Evolutionary conservation across 768 basidiomycete genomes (phyloP), one percentile per base, ranked within the genome.

Genomic region (Lactarius hengduanensis): DNA sequence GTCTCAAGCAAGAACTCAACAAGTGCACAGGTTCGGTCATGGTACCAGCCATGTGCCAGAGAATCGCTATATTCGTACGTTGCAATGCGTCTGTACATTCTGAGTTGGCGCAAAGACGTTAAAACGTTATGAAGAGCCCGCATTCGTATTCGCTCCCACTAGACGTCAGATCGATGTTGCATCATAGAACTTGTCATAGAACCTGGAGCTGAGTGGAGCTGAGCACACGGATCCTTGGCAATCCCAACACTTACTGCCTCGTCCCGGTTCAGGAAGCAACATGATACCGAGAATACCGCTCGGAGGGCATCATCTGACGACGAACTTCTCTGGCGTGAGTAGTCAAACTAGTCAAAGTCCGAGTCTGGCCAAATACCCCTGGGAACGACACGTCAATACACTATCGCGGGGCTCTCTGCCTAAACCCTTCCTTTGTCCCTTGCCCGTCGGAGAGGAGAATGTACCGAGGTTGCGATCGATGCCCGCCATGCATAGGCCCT

Each of bases 21-120:
- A 22, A 50, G 22, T 47, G n/a, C 9, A 47, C 45, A 47, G n/a
- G 20, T 45, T 10, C 45, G 22, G n/a, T 47, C 45, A 22, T 47
- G n/a, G 45, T 47, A 47, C 47, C 11, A 22, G 22, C 54, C 55
- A 56, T 56, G 28, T 56, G 55, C 54, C 8, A 56, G 8, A 3
- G 54, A 32, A 20, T 34, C n/a, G 7, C 28, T 56, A 18, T 34
- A 56, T 18, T 56, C 30, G 32, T 34, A 53, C 13, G 47, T 50
- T 0, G 26, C 13, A 26, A 53, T 26, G 50, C 50, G 26, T 53
- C 50, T 13, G 16, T n/a, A 56, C 55, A 20, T 56, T 55, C 26
- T 20, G 30, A 34, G 55, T 34, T 56, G 55, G 55, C 55, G 55
- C 55, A 56, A 56, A 56, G 32, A 34, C 55, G 30, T 56, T 8